A percentile compares a stretch with the other conserved stretches of the same genome.
phyloP scores from a whole-genome alignment of 495 filamentous ascomycete genomes.

The Bryoglossum gracile region DNA sequence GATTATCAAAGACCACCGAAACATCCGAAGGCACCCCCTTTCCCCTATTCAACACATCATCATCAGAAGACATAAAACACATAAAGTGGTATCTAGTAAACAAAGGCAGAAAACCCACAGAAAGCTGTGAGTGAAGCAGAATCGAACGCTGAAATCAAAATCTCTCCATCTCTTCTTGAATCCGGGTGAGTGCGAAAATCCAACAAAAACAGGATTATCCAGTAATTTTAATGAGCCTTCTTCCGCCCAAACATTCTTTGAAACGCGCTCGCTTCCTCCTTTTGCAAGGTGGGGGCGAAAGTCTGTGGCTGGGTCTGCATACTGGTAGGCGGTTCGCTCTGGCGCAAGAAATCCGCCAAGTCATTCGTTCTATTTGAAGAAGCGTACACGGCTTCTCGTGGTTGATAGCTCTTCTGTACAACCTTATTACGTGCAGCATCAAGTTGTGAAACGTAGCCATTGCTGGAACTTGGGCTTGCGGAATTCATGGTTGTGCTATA shows the following conservation, averaged over 20 bases:
- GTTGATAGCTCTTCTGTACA: conserved; percentile 47
- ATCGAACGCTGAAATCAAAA: too few species aligned
- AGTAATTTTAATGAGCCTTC: conserved; percentile 21
- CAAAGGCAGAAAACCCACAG: too few species aligned
- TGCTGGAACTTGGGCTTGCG: background rate
- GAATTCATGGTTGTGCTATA: conserved; percentile 5
- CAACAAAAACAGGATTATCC: too few species aligned
- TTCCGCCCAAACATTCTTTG: conserved; percentile 24
- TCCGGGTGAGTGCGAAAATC: too few species aligned
- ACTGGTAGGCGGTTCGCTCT: conserved; percentile 58
- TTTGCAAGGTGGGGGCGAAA: conserved; percentile 19
- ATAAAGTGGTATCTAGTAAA: too few species aligned
- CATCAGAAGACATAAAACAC: too few species aligned
- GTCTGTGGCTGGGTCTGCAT: conserved; percentile 17
- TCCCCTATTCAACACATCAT: too few species aligned
- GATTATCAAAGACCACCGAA: too few species aligned
- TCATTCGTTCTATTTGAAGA: conserved; percentile 47
- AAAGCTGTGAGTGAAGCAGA: too few species aligned
- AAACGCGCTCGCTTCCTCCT: conserved; percentile 22
- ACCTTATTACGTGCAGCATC: conserved; percentile 27
- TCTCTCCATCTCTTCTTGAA: too few species aligned
- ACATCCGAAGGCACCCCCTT: too few species aligned
- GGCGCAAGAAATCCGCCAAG: conserved; percentile 72
- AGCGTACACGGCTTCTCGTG: conserved; percentile 38
- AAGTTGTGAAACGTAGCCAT: conserved; percentile 27